A percentile compares a stretch with the other conserved stretches of the same genome.
phyloP scores from a whole-genome alignment of 257 asterid species.

The Solanum tacnaense region DNA sequence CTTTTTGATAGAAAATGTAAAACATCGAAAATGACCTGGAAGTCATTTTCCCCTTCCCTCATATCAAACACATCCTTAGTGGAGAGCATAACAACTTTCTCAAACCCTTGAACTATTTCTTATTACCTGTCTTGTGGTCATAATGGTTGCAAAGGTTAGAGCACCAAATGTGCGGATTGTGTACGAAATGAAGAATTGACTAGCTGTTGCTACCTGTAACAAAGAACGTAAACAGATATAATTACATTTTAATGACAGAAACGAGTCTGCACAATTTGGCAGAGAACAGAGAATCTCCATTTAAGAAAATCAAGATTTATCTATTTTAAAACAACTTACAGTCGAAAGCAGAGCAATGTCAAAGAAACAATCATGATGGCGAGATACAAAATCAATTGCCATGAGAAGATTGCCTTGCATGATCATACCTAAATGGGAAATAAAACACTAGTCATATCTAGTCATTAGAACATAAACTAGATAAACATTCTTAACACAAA shows the following conservation, averaged over 20 bases:
- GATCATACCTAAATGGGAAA: constrained; percentile 45
- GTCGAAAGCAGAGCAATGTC: constrained; percentile 82
- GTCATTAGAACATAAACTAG: not conserved
- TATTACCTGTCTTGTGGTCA: constrained; percentile 97
- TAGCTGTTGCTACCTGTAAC: constrained; percentile 88
- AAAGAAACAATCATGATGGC: constrained; percentile 76
- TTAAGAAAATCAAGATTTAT: not conserved
- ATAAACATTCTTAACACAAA: not conserved
- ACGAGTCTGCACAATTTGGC: not conserved
- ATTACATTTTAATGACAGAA: not conserved
- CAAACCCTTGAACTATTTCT: not conserved
- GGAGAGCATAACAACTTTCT: not conserved
- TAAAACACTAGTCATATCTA: not conserved
- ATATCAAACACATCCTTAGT: not conserved
- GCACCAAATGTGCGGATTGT: constrained; percentile 97
- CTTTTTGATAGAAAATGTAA: not conserved
- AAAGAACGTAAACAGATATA: not conserved
- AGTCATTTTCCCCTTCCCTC: not conserved
- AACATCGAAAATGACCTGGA: not conserved
- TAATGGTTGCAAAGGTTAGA: constrained; percentile 78
- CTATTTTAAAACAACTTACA: constrained; percentile 44
- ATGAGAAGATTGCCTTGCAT: constrained; percentile 72
- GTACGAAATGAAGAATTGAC: constrained; percentile 91
- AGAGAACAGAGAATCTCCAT: not conserved
- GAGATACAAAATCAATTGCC: constrained; percentile 85